Conservation (phyloP, 345 rosid species). For the Erodium maritimum region DNA sequence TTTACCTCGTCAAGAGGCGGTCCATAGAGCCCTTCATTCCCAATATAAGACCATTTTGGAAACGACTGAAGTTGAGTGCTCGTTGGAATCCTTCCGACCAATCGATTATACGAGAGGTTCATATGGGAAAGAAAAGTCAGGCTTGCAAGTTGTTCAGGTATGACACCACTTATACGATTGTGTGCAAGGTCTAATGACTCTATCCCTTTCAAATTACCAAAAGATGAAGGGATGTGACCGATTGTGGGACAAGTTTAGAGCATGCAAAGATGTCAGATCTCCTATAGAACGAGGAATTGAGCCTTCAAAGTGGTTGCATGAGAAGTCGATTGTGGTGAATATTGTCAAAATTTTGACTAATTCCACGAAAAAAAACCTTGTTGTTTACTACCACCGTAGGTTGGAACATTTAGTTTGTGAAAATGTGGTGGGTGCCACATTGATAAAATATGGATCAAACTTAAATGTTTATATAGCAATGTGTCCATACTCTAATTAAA, state of each 20-base stretch:
- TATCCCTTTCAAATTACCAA: constrained; percentile 23
- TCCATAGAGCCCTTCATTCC: constrained; percentile 29
- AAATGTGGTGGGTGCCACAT: no score
- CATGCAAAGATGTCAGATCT: constrained; percentile 9
- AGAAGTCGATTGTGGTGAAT: constrained; percentile 32
- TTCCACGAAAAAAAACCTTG: constrained; percentile 24
- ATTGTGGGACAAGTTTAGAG: constrained; percentile 21
- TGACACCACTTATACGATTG: constrained; percentile 21
- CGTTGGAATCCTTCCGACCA: constrained; percentile 20
- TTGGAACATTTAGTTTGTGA: no score
- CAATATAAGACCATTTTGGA: constrained; percentile 11
- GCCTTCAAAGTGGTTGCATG: constrained; percentile 21
- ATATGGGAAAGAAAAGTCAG: constrained; percentile 22
- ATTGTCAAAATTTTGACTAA: constrained; percentile 27
- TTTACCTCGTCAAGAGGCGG: no score
- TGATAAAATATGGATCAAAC: no score
- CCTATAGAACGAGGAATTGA: constrained; percentile 18
- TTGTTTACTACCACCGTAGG: constrained; percentile 19
- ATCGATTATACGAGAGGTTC: constrained; percentile 28
- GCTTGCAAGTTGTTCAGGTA: constrained; percentile 18
- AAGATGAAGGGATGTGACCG: constrained; percentile 15
- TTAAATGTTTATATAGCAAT: no score
- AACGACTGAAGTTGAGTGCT: constrained; percentile 21
- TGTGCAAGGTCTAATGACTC: constrained; percentile 14
- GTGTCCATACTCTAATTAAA: no score